A percentile compares a stretch with the other conserved stretches of the same genome.
Conservation (phyloP, 1,284 basidiomycete genomes). For the Heterobasidion parviporum region DNA sequence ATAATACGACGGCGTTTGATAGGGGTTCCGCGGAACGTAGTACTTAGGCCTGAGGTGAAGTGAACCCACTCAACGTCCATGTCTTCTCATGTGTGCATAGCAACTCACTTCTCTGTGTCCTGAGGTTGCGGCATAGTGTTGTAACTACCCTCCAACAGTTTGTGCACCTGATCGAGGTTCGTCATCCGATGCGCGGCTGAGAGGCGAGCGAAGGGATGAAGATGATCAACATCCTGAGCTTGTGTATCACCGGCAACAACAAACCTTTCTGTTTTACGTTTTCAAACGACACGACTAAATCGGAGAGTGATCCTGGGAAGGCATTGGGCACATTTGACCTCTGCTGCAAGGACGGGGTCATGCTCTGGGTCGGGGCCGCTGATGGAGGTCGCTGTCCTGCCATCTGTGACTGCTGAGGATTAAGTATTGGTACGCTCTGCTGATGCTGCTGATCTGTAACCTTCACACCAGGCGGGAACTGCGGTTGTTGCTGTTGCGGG, state of each 20-base stretch:
- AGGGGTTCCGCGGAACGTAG: conserved; percentile 92
- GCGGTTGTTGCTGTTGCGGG: conserved; percentile 21
- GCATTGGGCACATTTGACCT: conserved; percentile 28
- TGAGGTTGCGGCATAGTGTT: conserved; percentile 85
- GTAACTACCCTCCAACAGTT: conserved; percentile 87
- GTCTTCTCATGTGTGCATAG: not conserved
- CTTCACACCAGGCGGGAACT: conserved; percentile 68
- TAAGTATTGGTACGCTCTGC: conserved; percentile 14
- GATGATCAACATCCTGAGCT: too few species aligned
- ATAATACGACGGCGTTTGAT: conserved; percentile 90
- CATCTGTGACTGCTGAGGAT: conserved; percentile 17
- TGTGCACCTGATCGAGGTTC: conserved; percentile 84
- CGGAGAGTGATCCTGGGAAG: conserved; percentile 81
- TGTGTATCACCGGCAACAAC: conserved; percentile 5
- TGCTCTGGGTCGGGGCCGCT: conserved; percentile 23
- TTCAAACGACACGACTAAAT: conserved; percentile 93
- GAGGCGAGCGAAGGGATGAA: conserved; percentile 5
- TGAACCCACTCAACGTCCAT: not conserved
- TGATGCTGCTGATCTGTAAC: conserved; percentile 27
- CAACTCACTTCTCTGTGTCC: conserved; percentile 86
- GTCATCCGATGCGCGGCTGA: conserved; percentile 77
- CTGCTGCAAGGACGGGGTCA: conserved; percentile 20
- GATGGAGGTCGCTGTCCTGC: conserved; percentile 21
- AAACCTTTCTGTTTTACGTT: conserved; percentile 91
- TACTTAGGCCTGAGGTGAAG: conserved; percentile 73